Conservation (phyloP, 208 protist genomes). For the Leishmania guyanensis region DNA sequence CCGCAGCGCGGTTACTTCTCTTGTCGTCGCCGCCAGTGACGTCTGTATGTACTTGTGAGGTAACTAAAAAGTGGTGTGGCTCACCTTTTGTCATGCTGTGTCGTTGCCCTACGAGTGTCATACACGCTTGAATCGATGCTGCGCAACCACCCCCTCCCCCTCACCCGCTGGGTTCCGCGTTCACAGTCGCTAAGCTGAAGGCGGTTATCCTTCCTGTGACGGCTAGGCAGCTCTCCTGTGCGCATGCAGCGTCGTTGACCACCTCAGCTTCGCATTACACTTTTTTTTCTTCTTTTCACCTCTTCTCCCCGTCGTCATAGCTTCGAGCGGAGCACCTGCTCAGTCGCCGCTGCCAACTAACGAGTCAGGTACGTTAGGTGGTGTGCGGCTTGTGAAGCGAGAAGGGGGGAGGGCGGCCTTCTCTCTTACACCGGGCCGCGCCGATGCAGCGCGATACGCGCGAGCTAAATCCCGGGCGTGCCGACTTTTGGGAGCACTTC, state of each 20-base stretch:
- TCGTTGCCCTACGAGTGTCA: background rate
- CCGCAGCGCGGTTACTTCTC: background rate
- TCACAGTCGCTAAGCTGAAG: background rate
- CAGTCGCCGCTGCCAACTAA: background rate
- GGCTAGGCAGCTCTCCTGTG: background rate
- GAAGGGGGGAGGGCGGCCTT: too few species aligned
- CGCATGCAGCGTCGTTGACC: background rate
- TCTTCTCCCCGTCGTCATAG: background rate
- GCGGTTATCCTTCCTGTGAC: background rate
- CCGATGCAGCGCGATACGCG: conserved; percentile 34
- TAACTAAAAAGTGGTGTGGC: background rate
- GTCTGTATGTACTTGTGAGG: background rate
- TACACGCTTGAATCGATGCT: background rate
- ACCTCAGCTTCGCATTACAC: background rate
- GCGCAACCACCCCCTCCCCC: background rate
- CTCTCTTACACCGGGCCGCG: background rate
- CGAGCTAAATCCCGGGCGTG: conserved; percentile 44
- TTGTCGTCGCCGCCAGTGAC: background rate
- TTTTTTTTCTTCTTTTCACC: background rate
- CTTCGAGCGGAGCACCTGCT: background rate
- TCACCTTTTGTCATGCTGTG: background rate
- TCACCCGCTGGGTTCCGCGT: background rate
- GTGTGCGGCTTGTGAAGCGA: background rate
- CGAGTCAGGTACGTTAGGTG: background rate
- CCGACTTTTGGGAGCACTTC: conserved; percentile 62